Evolutionary conservation across 805 yeast species (phyloP).

Genomic region (Metschnikowia corniflorae): DNA sequence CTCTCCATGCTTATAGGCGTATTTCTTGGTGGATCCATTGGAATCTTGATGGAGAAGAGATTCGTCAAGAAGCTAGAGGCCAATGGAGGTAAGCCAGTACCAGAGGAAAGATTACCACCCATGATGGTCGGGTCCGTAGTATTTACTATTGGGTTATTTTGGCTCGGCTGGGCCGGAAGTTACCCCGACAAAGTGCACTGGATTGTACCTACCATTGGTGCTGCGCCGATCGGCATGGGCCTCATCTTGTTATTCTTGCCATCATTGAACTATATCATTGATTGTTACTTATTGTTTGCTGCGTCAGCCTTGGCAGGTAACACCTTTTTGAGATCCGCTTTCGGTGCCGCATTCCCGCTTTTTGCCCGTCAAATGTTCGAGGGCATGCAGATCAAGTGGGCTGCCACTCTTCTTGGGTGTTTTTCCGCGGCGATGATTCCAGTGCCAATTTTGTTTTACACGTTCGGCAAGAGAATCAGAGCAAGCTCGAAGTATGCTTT

Average conservation of each 20-base stretch:
- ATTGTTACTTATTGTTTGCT: slow-evolving; percentile 64
- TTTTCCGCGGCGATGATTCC: slow-evolving; percentile 56
- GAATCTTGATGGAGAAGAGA: slow-evolving; percentile 52
- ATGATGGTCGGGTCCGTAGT: slow-evolving; percentile 19
- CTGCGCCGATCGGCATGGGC: slow-evolving; percentile 52
- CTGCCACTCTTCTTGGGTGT: slow-evolving; percentile 67
- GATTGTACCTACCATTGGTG: slow-evolving; percentile 56
- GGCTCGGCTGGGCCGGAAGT: slow-evolving; percentile 22
- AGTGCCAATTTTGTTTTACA: slow-evolving; percentile 64
- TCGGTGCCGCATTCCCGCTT: slow-evolving; percentile 65
- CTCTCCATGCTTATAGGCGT: slow-evolving; percentile 71
- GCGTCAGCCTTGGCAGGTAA: slow-evolving; percentile 54
- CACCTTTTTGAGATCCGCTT: slow-evolving; percentile 62
- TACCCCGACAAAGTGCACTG: slow-evolving; percentile 20
- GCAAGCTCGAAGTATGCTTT: slow-evolving; percentile 46
- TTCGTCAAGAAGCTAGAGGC: slow-evolving; percentile 43
- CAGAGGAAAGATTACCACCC: slow-evolving; percentile 22
- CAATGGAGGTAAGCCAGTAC: slow-evolving; percentile 19
- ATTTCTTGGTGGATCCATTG: slow-evolving; percentile 50
- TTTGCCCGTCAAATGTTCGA: slow-evolving; percentile 70
- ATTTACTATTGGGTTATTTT: slow-evolving; percentile 18
- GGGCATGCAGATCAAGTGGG: slow-evolving; percentile 72
- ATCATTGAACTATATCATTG: slow-evolving; percentile 67
- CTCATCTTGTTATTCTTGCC: slow-evolving; percentile 65
- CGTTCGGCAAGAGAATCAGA: slow-evolving; percentile 47